Evolutionary conservation across 345 rosid genomes (phyloP).

Genomic region (Streptanthus diversifolius): DNA sequence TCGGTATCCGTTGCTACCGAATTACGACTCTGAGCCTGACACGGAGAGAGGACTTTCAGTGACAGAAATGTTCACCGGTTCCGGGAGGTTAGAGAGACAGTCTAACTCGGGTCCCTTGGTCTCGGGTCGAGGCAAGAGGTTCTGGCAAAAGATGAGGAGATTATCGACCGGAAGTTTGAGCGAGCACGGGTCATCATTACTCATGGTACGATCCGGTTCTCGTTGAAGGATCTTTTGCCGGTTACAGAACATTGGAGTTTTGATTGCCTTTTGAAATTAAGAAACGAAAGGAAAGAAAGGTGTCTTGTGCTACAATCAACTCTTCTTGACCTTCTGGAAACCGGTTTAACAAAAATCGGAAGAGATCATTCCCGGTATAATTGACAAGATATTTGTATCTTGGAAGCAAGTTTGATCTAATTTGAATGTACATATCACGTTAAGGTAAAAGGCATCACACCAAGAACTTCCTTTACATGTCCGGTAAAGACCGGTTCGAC

Average conservation of each 20-base stretch:
- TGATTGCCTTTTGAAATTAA: neutral
- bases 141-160: conserved; percentile 64
- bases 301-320: conserved; percentile 15
- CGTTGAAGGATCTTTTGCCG: conserved; percentile 33
- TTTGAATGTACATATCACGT: conserved; percentile 29
- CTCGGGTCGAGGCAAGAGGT: conserved; percentile 46
- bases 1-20: conserved; percentile 38
- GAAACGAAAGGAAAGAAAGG: neutral
- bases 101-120: conserved; percentile 74
- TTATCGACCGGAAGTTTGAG: conserved; percentile 63
- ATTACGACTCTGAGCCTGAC: conserved; percentile 57
- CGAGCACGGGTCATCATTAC: conserved; percentile 49
- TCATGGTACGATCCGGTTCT: conserved; percentile 55
- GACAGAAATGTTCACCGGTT: conserved; percentile 48
- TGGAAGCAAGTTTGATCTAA: conserved; percentile 13
- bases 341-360: neutral
- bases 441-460: neutral
- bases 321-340: neutral
- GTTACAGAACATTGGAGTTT: neutral
- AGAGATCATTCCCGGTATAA: conserved; percentile 10
- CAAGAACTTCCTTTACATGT: neutral
- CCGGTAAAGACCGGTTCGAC: neutral
- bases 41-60: conserved; percentile 57
- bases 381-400: conserved; percentile 16
- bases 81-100: conserved; percentile 43